Conservation (phyloP, 306 rosid species). For the Quillaja saponaria region DNA sequence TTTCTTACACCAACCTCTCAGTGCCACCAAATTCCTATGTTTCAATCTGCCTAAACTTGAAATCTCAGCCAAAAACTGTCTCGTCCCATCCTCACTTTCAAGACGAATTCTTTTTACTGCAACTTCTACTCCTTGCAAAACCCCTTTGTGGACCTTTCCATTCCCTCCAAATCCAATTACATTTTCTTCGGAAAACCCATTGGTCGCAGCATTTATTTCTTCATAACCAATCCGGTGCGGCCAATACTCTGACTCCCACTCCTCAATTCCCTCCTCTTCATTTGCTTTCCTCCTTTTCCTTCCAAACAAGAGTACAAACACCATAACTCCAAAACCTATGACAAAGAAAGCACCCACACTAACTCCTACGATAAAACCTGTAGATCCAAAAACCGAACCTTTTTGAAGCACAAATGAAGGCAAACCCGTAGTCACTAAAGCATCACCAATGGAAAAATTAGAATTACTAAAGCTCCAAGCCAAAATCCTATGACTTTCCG, state of each 20-base stretch:
- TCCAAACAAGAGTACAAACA: conserved; percentile 19
- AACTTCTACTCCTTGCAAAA: conserved; percentile 51
- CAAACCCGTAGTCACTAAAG: conserved; percentile 47
- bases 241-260: conserved; percentile 70
- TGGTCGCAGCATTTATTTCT: conserved; percentile 53
- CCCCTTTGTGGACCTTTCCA: conserved; percentile 65
- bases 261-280: conserved; percentile 47
- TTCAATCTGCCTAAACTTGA: conserved; percentile 68
- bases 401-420: conserved; percentile 48
- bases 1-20: conserved; percentile 77
- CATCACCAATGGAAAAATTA: conserved; percentile 58
- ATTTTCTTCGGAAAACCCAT: conserved; percentile 55
- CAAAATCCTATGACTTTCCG: conserved; percentile 47
- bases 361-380: conserved; percentile 28
- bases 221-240: conserved; percentile 59
- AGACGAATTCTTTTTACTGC: conserved; percentile 60
- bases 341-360: conserved; percentile 33
- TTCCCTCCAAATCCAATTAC: conserved; percentile 51
- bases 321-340: conserved; percentile 25
- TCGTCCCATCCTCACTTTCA: conserved; percentile 49
- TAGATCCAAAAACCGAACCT: conserved; percentile 28
- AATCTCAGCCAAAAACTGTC: conserved; percentile 69
- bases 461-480: conserved; percentile 64
- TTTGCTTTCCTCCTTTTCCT: conserved; percentile 28
- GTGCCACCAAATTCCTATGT: conserved; percentile 60